Evolutionary conservation across 352 stramenopile species (phyloP).

Genomic region (Globisporangium takayamanum): DNA sequence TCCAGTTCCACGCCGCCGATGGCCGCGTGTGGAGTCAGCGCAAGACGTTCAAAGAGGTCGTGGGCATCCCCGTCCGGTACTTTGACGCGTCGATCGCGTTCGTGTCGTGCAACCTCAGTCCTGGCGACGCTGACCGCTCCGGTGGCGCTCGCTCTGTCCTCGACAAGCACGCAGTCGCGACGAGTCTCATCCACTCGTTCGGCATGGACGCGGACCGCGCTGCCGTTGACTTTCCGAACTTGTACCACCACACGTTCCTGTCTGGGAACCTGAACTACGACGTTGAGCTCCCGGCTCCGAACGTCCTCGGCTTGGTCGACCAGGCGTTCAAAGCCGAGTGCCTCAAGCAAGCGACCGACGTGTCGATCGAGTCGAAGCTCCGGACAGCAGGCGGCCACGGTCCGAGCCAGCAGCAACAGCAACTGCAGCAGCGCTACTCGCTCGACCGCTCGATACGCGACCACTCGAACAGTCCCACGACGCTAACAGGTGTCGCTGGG

Average conservation of each 20-base stretch:
- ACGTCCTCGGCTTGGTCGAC: constrained; percentile 38
- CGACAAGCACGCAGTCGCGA: constrained; percentile 48
- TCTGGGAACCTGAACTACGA: constrained; percentile 80
- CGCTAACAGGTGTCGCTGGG: not conserved
- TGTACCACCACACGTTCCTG: constrained; percentile 83
- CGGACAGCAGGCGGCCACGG: not conserved
- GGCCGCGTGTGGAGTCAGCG: constrained; percentile 66
- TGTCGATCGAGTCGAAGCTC: constrained; percentile 55
- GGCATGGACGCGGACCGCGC: constrained; percentile 71
- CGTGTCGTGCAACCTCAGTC: constrained; percentile 68
- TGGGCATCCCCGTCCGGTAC: constrained; percentile 74
- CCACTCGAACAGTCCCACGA: constrained; percentile 6
- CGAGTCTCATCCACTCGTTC: constrained; percentile 73
- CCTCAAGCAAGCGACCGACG: constrained; percentile 47
- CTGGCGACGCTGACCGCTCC: constrained; percentile 6
- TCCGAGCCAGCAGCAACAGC: constrained; percentile 15
- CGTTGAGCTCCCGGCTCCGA: constrained; percentile 37
- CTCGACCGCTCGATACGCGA: constrained; percentile 8
- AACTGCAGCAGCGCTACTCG: constrained; percentile 11
- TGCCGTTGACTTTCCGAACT: constrained; percentile 72
- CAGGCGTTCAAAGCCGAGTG: constrained; percentile 74
- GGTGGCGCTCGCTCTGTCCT: constrained; percentile 24
- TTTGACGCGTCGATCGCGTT: constrained; percentile 84
- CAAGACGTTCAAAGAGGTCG: constrained; percentile 73
- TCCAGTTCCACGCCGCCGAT: constrained; percentile 59